Evolutionary conservation across 129 eudicot species (phyloP).

Genomic region (sunflower (Helianthus annuus)): DNA sequence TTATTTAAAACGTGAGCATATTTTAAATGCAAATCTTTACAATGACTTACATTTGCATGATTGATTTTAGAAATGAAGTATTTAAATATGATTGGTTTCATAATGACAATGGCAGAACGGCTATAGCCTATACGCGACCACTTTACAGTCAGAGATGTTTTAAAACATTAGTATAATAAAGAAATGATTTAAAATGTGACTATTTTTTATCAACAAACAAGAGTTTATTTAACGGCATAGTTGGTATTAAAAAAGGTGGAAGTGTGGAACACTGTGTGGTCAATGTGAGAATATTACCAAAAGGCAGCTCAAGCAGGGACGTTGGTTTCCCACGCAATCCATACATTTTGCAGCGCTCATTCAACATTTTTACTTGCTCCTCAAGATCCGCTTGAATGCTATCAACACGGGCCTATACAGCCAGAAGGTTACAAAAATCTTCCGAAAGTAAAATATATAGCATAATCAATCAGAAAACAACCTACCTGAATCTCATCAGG

Average conservation of each 20-base stretch:
- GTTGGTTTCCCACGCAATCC: conserved; percentile 87
- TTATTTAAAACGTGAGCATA: neutral
- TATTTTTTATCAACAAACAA: neutral
- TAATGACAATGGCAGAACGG: no score
- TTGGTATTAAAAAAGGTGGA: neutral
- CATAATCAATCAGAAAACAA: conserved; percentile 6
- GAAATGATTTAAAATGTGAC: no score
- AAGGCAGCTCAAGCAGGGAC: conserved; percentile 79
- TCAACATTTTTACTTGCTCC: conserved; percentile 69
- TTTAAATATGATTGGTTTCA: neutral
- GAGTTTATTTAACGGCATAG: neutral
- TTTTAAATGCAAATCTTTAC: neutral
- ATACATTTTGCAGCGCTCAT: conserved; percentile 91
- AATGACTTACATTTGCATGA: no score
- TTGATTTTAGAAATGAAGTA: neutral
- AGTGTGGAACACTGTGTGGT: neutral
- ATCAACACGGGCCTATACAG: conserved; percentile 58
- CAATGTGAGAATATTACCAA: conserved; percentile 51
- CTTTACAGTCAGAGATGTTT: no score
- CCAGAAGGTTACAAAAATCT: neutral
- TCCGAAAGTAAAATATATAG: neutral
- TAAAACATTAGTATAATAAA: no score
- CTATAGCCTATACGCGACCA: no score
- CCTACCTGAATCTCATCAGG: conserved; percentile 69
- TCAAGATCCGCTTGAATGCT: conserved; percentile 71